A percentile compares a stretch with the other conserved stretches of the same genome.
Conservation (phyloP, 2,329 filamentous ascomycete species). For the Nothopassalora personata region DNA sequence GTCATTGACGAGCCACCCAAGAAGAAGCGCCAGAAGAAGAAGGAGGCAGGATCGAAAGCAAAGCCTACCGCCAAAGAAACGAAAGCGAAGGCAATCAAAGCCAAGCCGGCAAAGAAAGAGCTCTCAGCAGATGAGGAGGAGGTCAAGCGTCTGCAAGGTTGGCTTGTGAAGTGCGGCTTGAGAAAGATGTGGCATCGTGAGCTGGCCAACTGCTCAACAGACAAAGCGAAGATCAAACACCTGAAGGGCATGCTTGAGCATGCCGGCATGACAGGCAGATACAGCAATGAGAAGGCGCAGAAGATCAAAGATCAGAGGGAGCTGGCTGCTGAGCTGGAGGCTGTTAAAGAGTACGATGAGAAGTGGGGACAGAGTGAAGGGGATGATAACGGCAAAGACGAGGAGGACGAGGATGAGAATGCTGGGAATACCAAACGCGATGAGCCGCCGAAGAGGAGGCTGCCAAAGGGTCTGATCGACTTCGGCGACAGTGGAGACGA, state of each 20-base stretch:
- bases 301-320: constrained; percentile 86
- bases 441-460: constrained; percentile 15
- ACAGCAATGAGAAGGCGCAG: constrained; percentile 74
- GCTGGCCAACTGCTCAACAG: constrained; percentile 67
- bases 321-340: constrained; percentile 75
- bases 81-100: constrained; percentile 29
- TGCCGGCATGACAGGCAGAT: constrained; percentile 81
- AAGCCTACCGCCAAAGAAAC: constrained; percentile 36
- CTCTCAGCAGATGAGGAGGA: constrained; percentile 64
- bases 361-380: constrained; percentile 59
- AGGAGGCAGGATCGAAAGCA: constrained; percentile 28
- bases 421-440: constrained; percentile 8
- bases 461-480: constrained; percentile 33
- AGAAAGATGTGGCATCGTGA: constrained; percentile 88
- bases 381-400: constrained; percentile 13
- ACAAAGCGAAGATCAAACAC: constrained; percentile 75
- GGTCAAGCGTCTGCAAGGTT: constrained; percentile 81
- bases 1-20: constrained; percentile 72
- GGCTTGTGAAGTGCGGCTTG: constrained; percentile 83
- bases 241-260: constrained; percentile 73
- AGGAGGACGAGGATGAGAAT: constrained; percentile 14
- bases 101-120: constrained; percentile 30
- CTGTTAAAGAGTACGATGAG: constrained; percentile 73
- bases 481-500: constrained; percentile 35
- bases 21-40: constrained; percentile 47